Evolutionary conservation across 495 filamentous ascomycete species (phyloP).

Genomic region (Bombardia bombarda): DNA sequence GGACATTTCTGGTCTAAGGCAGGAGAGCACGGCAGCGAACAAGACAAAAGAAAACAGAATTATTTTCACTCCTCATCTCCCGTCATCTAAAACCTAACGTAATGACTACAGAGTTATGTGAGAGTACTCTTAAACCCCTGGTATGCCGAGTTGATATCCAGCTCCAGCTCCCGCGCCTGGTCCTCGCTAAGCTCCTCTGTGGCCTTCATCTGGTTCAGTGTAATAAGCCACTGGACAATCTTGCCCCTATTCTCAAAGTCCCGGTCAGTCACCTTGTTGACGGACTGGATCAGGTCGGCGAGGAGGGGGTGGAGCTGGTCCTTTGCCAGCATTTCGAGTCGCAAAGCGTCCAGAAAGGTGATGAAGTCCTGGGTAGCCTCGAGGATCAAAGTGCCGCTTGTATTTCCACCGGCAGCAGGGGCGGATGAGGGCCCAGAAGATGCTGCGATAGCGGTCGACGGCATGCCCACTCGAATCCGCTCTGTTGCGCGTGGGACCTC

Average conservation of each 20-base stretch:
- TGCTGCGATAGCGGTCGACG: conserved; percentile 51
- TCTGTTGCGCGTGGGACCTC: conserved; percentile 93
- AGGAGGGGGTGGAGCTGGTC: conserved; percentile 91
- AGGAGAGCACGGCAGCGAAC: too few species aligned
- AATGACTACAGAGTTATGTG: conserved; percentile 10
- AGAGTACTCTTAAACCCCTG: conserved; percentile 71
- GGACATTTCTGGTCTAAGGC: conserved; percentile 81
- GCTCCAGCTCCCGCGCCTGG: conserved; percentile 76
- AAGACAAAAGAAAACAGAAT: too few species aligned
- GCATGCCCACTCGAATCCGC: conserved; percentile 80
- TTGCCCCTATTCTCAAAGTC: conserved; percentile 93
- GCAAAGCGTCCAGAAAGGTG: conserved; percentile 90
- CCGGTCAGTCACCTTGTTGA: conserved; percentile 87
- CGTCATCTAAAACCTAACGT: too few species aligned
- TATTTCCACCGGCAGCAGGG: conserved; percentile 41
- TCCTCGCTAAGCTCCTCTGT: conserved; percentile 84
- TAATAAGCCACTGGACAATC: conserved; percentile 97
- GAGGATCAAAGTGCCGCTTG: conserved; percentile 67
- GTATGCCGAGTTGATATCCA: conserved; percentile 87
- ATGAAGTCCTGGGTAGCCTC: conserved; percentile 96
- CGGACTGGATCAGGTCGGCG: conserved; percentile 89
- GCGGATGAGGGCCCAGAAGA: conserved; percentile 36
- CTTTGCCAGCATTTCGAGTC: conserved; percentile 82
- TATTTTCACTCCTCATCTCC: conserved; percentile 10
- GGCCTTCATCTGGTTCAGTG: conserved; percentile 93